These are phyloP conservation scores for Cladobotryum mycophilum DNA, from an alignment of 2,329 filamentous ascomycete genomes.

Conservation along the genomic window DNA sequence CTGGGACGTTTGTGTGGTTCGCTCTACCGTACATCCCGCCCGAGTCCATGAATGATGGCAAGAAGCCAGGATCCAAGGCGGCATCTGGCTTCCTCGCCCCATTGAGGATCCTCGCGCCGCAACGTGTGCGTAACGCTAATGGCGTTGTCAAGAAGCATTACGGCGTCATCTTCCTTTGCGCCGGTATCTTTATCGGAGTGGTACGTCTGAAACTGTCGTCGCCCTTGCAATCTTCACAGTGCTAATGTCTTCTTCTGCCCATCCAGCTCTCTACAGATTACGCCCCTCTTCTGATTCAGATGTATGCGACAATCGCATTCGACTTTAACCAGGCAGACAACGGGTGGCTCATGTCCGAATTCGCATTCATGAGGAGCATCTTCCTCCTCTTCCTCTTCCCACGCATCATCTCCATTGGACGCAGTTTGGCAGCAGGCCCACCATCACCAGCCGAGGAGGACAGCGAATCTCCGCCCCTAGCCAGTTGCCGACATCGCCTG, in stretches of 20 bases:
- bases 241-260: neutral
- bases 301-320: conserved; percentile 52
- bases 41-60: conserved; percentile 20
- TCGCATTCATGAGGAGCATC: conserved; percentile 46
- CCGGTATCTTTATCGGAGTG: conserved; percentile 61
- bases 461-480: too few species aligned
- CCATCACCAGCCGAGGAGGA: too few species aligned
- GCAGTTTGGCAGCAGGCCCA: conserved; percentile 7
- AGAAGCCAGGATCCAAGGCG: conserved; percentile 20
- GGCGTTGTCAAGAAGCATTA: conserved; percentile 50
- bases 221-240: neutral
- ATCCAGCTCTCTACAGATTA: conserved; percentile 58
- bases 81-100: conserved; percentile 57
- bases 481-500: conserved; percentile 5
- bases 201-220: conserved; percentile 27
- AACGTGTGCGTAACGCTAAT: conserved; percentile 43
- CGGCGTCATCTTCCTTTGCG: conserved; percentile 57
- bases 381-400: conserved; percentile 51
- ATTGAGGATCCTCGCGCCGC: conserved; percentile 54
- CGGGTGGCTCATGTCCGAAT: conserved; percentile 51
- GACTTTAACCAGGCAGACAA: conserved; percentile 50
- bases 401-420: conserved; percentile 44
- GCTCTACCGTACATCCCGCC: conserved; percentile 46
- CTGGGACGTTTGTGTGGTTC: conserved; percentile 35
- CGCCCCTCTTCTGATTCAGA: conserved; percentile 54